phyloP scores from a whole-genome alignment of 345 rosid species.

The Excoecaria agallocha region DNA sequence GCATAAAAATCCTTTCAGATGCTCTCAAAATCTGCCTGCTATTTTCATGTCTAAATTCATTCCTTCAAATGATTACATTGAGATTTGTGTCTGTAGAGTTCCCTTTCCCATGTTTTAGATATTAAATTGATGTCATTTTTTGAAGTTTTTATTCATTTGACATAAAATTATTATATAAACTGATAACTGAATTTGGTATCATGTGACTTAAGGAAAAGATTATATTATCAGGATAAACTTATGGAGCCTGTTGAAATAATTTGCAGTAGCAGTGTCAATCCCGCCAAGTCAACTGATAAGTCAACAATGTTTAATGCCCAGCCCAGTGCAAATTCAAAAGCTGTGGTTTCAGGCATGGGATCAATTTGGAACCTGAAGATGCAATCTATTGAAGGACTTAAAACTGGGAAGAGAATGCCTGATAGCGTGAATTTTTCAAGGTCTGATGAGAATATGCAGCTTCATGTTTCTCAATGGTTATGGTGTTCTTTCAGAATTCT shows the following conservation, averaged over 20 bases:
- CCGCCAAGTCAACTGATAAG: conserved; percentile 40
- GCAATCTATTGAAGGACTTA: conserved; percentile 39
- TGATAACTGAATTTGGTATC: background rate
- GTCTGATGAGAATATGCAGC: conserved; percentile 28
- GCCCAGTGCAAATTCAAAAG: conserved; percentile 23
- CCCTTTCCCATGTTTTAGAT: conserved; percentile 3
- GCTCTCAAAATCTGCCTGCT: background rate
- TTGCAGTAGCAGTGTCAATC: conserved; percentile 43
- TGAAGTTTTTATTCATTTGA: conserved; percentile 1
- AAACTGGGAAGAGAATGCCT: conserved; percentile 41
- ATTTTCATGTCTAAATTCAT: background rate
- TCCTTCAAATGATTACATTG: background rate
- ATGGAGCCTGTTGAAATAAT: conserved; percentile 2
- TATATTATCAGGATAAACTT: conserved; percentile 5
- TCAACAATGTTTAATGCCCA: conserved; percentile 24
- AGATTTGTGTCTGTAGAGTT: background rate
- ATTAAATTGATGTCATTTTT: background rate
- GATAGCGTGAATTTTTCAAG: conserved; percentile 45
- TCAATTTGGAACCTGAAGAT: conserved; percentile 34
- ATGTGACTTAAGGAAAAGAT: background rate
- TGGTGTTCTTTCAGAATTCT: conserved; percentile 10
- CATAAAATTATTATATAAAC: background rate
- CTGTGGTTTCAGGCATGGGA: conserved; percentile 36
- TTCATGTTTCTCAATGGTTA: conserved; percentile 6
- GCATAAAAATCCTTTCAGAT: background rate